Base-by-base conservation (phyloP, 2,329 filamentous ascomycete species). In the Pestalotiopsis sp. region DNA sequence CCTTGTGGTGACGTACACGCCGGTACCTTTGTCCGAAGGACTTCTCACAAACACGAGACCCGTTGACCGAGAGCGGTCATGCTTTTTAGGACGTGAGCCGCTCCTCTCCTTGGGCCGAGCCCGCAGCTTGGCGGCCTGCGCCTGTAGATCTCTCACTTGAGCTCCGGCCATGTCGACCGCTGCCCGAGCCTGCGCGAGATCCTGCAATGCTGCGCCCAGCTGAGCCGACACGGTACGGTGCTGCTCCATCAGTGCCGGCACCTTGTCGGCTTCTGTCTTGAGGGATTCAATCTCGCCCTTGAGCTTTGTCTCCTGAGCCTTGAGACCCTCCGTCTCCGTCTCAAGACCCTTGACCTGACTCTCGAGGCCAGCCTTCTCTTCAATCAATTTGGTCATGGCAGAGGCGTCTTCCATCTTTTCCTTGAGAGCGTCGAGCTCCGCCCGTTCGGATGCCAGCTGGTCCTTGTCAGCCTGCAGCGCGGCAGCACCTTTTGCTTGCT, bases 11-110 rank as follows among this genome's bases (percentile, higher is more conserved):
- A 78, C 69, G 68, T 69, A 76, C 31, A 74, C 67, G 27, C 65
- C 68, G 31, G 73, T 68, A 52, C 71, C 68, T 60, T 75, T 75
- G 25, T 71, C 74, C 20, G 74, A 68, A 45, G 73, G 62, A 66
- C 67, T 73, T 27, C 76, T 73, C 14, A 77, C 73, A 70, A 76
- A 75, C n/a, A 77, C 62, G 45, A 77, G 62, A n/a, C 67, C 62
- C 6, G 45, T 71, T 1, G 75, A 77, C 3, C 75, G 73, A 6
- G 75, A 74, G 41, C 75, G 75, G 31, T 71, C 74, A 68, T 76
- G 62, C 73, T 66, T 73, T 17, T 72, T 70, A 52, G 58, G 52
- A 13, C 76, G 72, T 11, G 76, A 77, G 64, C 52, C 75, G 69
- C 74, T 76, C 59, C 76, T 73, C 63, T 73, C 74, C 61, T 74